Conservation (phyloP, 441 rosid species). For the Codiaeum variegatum region DNA sequence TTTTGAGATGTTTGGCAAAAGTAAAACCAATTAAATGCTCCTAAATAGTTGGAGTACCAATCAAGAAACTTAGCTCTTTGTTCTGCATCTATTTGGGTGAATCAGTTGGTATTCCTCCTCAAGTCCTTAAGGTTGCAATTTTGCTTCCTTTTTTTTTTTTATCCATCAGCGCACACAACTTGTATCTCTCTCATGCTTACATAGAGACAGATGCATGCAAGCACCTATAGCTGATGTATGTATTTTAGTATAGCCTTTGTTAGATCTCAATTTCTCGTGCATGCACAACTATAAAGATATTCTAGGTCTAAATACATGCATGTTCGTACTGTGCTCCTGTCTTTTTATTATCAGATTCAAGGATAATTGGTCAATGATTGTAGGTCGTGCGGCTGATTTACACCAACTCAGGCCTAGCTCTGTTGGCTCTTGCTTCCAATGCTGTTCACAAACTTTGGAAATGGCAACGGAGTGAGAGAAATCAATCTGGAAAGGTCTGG, state of each 20-base stretch:
- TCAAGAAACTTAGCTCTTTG: neutral
- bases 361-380: constrained; percentile 11
- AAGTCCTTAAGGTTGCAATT: neutral
- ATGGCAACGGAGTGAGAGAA: constrained; percentile 58
- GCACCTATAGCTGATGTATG: neutral
- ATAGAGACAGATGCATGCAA: neutral
- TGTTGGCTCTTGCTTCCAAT: constrained; percentile 55
- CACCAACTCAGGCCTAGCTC: constrained; percentile 59
- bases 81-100: neutral
- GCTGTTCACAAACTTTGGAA: constrained; percentile 72
- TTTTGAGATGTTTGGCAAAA: neutral
- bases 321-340: neutral
- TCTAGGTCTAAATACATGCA: neutral
- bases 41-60: neutral
- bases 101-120: neutral
- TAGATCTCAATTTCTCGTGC: neutral
- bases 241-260: neutral
- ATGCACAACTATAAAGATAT: neutral
- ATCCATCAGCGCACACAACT: neutral
- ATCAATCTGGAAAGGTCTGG: constrained; percentile 54
- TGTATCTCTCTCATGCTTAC: neutral
- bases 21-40: neutral
- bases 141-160: too few species aligned
- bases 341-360: constrained; percentile 9
- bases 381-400: constrained; percentile 60